Base-by-base conservation (phyloP, 257 asterid species). In the Nicotiana knightiana region DNA sequence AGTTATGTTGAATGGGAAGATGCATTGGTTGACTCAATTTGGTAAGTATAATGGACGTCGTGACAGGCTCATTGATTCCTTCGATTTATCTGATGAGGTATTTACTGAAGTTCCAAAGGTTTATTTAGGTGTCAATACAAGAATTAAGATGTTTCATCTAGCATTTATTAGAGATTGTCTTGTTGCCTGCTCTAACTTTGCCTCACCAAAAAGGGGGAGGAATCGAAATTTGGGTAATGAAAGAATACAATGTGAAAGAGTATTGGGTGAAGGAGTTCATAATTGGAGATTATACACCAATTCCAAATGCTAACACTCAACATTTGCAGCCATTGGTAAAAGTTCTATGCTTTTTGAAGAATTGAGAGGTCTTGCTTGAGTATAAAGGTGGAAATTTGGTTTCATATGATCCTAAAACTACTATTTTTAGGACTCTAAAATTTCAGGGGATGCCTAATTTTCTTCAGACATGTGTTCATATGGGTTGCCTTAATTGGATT, bases 301-400 rank as follows among this genome's bases (percentile, higher is more conserved):
- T 11, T 70, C 57, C 82, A 1, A 48, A 39, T 39, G n/a, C 33
- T n/a, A 57, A 77, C 0, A 73, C 83, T 26, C 77, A 63, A 46
- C 75, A 77, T 12, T 4, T 85, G 78, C 76, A 80, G 65, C 79
- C 64, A 51, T 57, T 67, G 16, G 82, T 90, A 33, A 61, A 33
- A 33, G 4, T 33, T 33, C 37, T 33, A 33, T 3, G 1, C 30
- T 1, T 28, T 28, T 28, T 28, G 30, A 28, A 28, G 30, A 28
- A 28, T 28, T 1, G 91, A 9, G 86, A 90, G 70, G 30, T 89
- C 80, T 63, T 88, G 85, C 18, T 86, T 18, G 89, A 86, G 83
- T 83, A 77, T 9, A 84, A 71, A 53, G 88, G 89, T 62, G 89
- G 87, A 32, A 76, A 84, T 48, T 68, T 90, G 55, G 88, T 87